phyloP scores from a whole-genome alignment of 768 basidiomycete genomes.

The Suillus clintonianus region DNA sequence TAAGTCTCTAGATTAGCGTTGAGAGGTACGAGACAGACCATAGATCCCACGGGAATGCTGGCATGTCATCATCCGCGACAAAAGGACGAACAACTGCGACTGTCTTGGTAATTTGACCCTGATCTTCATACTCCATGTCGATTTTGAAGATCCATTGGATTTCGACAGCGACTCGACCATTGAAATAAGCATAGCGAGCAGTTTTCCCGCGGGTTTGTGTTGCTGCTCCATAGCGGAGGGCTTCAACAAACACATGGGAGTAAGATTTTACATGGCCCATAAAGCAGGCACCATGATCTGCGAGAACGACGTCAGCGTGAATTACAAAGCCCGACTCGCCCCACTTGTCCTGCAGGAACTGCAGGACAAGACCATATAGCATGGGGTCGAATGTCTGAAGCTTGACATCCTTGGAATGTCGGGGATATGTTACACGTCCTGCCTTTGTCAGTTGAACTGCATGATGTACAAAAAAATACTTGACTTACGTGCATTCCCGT shows the following conservation, averaged over 20 bases:
- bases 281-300: neutral
- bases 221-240: neutral
- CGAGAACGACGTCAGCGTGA: neutral
- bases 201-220: neutral
- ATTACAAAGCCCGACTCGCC: neutral
- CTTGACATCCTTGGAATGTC: too few relatives aligned
- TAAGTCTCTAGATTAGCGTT: neutral
- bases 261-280: neutral
- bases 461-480: too few relatives aligned
- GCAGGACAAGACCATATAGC: too few relatives aligned
- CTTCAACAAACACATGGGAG: neutral
- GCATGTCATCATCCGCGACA: neutral
- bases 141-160: neutral
- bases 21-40: neutral
- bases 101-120: neutral
- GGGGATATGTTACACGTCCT: too few relatives aligned
- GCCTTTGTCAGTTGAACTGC: too few relatives aligned
- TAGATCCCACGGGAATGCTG: neutral
- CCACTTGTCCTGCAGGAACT: too few relatives aligned
- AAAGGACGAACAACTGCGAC: neutral
- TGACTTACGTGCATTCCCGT: too few relatives aligned
- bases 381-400: too few relatives aligned
- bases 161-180: neutral
- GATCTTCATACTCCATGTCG: neutral
- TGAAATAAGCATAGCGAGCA: neutral